Conservation (phyloP, 768 basidiomycete genomes). For the Tremella fuciformis region DNA sequence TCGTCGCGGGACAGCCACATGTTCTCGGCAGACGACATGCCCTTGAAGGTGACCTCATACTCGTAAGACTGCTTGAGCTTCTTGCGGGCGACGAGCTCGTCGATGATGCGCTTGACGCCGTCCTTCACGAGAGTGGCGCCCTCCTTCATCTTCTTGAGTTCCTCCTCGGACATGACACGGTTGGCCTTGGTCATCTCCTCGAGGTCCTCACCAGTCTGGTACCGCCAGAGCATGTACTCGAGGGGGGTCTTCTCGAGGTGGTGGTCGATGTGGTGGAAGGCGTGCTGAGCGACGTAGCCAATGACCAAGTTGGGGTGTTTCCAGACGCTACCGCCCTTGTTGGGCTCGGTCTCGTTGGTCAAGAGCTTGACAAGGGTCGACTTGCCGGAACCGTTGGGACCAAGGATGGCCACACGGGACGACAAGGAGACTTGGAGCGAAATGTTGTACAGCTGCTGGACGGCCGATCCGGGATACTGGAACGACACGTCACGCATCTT, state of each 20-base stretch:
- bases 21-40: constrained; percentile 92
- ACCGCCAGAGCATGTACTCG: constrained; percentile 99
- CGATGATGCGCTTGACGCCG: constrained; percentile 90
- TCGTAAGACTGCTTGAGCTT: constrained; percentile 99
- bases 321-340: constrained; percentile 96
- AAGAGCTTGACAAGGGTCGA: constrained; percentile 95
- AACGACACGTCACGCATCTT: constrained; percentile 98
- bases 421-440: constrained; percentile 95
- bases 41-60: constrained; percentile 96
- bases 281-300: constrained; percentile 97
- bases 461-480: constrained; percentile 83
- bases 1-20: constrained; percentile 96
- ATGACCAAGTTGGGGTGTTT: constrained; percentile 99
- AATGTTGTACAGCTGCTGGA: constrained; percentile 91
- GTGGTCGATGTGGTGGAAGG: constrained; percentile 98
- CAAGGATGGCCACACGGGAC: constrained; percentile 96
- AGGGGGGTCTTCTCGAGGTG: constrained; percentile 98
- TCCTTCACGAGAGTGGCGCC: constrained; percentile 80
- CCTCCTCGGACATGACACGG: constrained; percentile 81
- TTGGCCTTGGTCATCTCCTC: constrained; percentile 93
- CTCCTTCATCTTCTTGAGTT: constrained; percentile 94
- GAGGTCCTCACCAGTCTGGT: constrained; percentile 98
- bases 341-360: constrained; percentile 93
- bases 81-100: constrained; percentile 86
- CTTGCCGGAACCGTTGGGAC: constrained; percentile 97